Conservation (phyloP, 805 yeast species). For the Torulaspora maleeae region DNA sequence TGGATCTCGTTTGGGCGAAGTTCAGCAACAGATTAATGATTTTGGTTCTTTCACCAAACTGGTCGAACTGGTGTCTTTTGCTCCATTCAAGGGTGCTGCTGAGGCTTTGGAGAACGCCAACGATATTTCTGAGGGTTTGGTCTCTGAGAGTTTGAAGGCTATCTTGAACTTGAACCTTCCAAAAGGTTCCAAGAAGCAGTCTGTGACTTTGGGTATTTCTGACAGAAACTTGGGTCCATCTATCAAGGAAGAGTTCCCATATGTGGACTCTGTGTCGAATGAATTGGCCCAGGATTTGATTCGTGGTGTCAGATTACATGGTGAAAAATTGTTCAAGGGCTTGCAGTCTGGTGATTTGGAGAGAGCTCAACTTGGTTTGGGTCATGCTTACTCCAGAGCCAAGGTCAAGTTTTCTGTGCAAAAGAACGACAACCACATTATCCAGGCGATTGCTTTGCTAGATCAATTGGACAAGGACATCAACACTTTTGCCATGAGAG, state of each 20-base stretch:
- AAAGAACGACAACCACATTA: conserved; percentile 97
- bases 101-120: conserved; percentile 98
- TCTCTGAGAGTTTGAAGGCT: conserved; percentile 85
- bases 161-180: conserved; percentile 90
- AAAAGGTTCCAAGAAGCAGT: conserved; percentile 54
- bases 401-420: conserved; percentile 98
- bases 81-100: conserved; percentile 99
- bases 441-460: conserved; percentile 95
- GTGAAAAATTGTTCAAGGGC: conserved; percentile 82
- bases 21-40: conserved; percentile 84
- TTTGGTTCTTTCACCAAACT: conserved; percentile 84
- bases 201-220: conserved; percentile 77
- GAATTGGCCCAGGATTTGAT: conserved; percentile 92
- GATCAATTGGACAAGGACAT: conserved; percentile 98
- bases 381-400: conserved; percentile 98
- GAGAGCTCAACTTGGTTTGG: conserved; percentile 97
- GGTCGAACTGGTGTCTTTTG: conserved; percentile 89
- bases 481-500: conserved; percentile 95
- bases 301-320: conserved; percentile 91
- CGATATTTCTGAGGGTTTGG: conserved; percentile 95
- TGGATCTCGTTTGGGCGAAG: conserved; percentile 88
- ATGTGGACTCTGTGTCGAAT: conserved; percentile 82
- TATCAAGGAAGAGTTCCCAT: conserved; percentile 84
- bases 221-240: conserved; percentile 96
- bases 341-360: conserved; percentile 93